Evolutionary conservation across 805 yeast species (phyloP), one percentile per base, ranked within the genome.

Genomic region (Yarrowia alimentaria): DNA sequence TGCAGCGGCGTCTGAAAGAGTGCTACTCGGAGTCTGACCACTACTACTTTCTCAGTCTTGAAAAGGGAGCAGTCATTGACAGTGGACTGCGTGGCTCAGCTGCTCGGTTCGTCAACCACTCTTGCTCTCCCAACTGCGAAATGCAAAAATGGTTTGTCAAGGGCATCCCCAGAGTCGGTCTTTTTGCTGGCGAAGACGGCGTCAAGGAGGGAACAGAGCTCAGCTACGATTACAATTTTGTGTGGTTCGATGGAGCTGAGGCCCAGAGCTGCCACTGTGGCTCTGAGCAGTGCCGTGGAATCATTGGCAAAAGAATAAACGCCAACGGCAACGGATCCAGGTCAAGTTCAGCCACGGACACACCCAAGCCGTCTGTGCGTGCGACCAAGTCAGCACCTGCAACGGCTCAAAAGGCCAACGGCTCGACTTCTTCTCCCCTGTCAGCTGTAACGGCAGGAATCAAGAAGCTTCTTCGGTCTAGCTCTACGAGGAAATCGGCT

Each of bases 31-130:
- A 60, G n/a, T 58, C 62, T 1, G 35, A 54, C 21, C 61, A 71
- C 49, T 74, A 65, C 54, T 73, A 73, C 58, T 69, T 71, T 56
- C 59, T 76, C 37, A 66, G 71, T 55, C 60, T 74, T 29, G 73
- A 72, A 17, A 65, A 68, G 42, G 72, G 74, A 8, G 61, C 65
- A 14, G 70, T 72, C 16, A 71, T 75, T 47, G 78, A 74, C 57
- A 67, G 73, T 29, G 72, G 73, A 10, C 64, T 57, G 12, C 63
- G 68, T 40, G 79, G 80, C 0, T 72, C 77, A 4, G 67, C 68
- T 20, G 79, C 79, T 0, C 60, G 78, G 29, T 75, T 73, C 60
- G 76, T 72, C 21, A 75, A 75, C 59, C 80, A 75, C 55, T 72
- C 77, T 12, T 73, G 77, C 57, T 58, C 60, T 45, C 78, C 79